Base-by-base conservation (phyloP, 1,139 yeast species). In the Candida smagusa region DNA sequence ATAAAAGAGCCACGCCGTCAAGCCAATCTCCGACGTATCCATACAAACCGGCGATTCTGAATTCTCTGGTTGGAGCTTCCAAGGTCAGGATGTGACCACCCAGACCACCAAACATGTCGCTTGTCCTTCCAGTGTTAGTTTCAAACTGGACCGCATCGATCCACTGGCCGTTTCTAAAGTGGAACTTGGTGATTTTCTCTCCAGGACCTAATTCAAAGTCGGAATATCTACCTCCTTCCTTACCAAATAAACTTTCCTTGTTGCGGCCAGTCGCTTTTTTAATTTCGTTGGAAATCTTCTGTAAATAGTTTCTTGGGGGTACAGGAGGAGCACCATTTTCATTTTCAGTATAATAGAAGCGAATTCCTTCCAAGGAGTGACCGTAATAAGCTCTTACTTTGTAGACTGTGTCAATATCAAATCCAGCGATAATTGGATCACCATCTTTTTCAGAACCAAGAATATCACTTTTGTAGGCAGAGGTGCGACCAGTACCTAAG, bases 141-240 rank as follows among this genome's bases (percentile, higher is more conserved):
- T 68, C 75, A 12, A 95, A 77, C 52, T 85, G 95, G 12, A 87
- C 63, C 1, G 84, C 96, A 65, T 92, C 97, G 11, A 92, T 68
- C 97, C 97, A 92, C 2, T 75, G 81, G 6, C 97, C 97, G 36
- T 80, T 70, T 45, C 95, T 71, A 33, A 88, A 65, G 38, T 73
- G 71, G 40, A 89, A 67, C 29, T 82, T 84, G 3, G 68, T 56
- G 7, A 92, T 65, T 8, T 49, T 46, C 53, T 90, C 96, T 26
- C 79, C 86, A 0, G 59, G 60, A 2, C 65, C 63, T 7, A 90
- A 53, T 2, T 54, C 56, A 42, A 84, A 74, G 37, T 84, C 94
- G 0, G 81, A 58, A 41, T 72, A 81, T 34, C 70, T 64, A 2
- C 68, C 65, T 3, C 81, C 86, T 37, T 72, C 69, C 27, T 79